These are phyloP conservation scores for Starmerella geochares DNA, from an alignment of 805 yeast genomes.

Conservation along the genomic window DNA sequence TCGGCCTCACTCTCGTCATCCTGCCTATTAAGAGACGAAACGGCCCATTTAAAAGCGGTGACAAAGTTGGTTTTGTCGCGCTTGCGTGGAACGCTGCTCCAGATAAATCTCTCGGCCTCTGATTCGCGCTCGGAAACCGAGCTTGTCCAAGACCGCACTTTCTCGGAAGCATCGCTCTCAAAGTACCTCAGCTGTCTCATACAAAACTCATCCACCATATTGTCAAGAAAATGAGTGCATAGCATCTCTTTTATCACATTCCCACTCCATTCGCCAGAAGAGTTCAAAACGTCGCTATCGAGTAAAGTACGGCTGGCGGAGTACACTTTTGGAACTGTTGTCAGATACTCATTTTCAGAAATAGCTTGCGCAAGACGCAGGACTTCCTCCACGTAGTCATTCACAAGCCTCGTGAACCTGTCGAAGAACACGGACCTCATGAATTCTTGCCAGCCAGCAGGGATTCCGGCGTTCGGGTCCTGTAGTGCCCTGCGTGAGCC, in stretches of 20 bases:
- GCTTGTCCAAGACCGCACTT: slow-evolving; percentile 30
- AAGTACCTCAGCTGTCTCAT: slow-evolving; percentile 22
- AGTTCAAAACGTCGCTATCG: slow-evolving; percentile 4
- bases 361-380: slow-evolving; percentile 3
- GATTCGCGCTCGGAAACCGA: slow-evolving; percentile 37
- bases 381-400: slow-evolving; percentile 3
- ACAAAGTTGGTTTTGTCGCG: slow-evolving; percentile 44
- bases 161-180: slow-evolving; percentile 26
- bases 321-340: slow-evolving; percentile 11
- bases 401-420: slow-evolving; percentile 1
- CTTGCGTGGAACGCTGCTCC: slow-evolving; percentile 38
- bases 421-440: slow-evolving; percentile 4
- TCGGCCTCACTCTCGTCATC: not conserved
- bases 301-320: slow-evolving; percentile 4
- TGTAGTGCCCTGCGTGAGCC: not conserved
- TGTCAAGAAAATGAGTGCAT: slow-evolving; percentile 4
- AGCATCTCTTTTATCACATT: slow-evolving; percentile 5
- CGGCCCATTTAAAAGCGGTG: slow-evolving; percentile 37
- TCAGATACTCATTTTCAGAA: slow-evolving; percentile 16
- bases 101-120: slow-evolving; percentile 40
- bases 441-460: slow-evolving; percentile 2
- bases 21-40: slow-evolving; percentile 7
- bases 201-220: slow-evolving; percentile 19
- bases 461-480: slow-evolving; percentile 5
- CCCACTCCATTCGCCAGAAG: slow-evolving; percentile 1